Evolutionary conservation across 495 filamentous ascomycete genomes (phyloP).

Genomic region (Paragyromitra xinjiangensis): DNA sequence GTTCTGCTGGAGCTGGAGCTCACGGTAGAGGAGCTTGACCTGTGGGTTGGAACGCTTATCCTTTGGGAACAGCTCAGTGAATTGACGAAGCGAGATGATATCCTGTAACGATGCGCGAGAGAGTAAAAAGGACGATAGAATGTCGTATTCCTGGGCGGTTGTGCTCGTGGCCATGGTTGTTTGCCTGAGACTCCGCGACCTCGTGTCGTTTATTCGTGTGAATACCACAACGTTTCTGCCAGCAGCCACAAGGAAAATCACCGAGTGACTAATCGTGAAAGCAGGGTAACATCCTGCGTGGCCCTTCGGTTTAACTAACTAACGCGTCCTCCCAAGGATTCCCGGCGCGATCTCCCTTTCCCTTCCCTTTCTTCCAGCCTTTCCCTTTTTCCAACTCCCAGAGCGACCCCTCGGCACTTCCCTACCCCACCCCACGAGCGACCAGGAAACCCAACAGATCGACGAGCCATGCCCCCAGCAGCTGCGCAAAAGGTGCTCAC

Average conservation of each 20-base stretch:
- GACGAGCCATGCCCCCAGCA: constrained; percentile 68
- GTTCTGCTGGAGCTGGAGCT: constrained; percentile 76
- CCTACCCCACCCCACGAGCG: constrained; percentile 24
- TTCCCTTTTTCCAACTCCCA: constrained; percentile 29
- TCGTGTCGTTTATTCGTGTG: background rate
- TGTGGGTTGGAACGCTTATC: constrained; percentile 74
- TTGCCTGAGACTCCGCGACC: background rate
- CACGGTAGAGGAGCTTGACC: constrained; percentile 77
- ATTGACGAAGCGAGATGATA: constrained; percentile 75
- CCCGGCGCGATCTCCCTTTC: constrained; percentile 20
- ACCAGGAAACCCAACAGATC: constrained; percentile 29
- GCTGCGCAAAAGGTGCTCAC: constrained; percentile 62
- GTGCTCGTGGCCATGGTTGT: constrained; percentile 47
- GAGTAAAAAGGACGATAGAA: constrained; percentile 81
- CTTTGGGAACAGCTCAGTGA: constrained; percentile 78
- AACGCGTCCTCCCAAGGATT: constrained; percentile 44
- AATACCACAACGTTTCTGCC: background rate
- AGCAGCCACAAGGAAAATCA: background rate
- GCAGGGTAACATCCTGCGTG: constrained; percentile 34
- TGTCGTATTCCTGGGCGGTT: constrained; percentile 65
- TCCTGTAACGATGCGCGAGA: constrained; percentile 75
- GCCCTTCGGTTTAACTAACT: constrained; percentile 21
- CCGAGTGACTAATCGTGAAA: constrained; percentile 52
- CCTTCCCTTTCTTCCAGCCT: constrained; percentile 42
- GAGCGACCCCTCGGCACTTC: constrained; percentile 16